Percentiles rank a stretch among this genome's conserved stretches.
Conservation (phyloP, 306 rosid genomes). For the Rosa rugosa region DNA sequence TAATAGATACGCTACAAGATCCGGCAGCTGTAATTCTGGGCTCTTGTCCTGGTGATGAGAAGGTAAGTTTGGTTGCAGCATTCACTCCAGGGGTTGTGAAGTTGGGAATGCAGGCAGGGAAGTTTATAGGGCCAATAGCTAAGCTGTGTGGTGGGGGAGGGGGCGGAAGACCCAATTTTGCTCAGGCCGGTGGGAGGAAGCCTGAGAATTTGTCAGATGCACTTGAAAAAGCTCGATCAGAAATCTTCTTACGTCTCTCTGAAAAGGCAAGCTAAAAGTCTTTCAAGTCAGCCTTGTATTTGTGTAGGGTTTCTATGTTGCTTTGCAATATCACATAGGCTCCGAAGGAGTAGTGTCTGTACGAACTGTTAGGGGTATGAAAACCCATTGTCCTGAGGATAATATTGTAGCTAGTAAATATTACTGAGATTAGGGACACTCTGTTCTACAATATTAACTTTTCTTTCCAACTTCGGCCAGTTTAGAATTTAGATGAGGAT, state of each 20-base stretch:
- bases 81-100: slow-evolving; percentile 74
- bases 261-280: slow-evolving; percentile 53
- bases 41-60: slow-evolving; percentile 82
- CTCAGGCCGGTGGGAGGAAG: slow-evolving; percentile 94
- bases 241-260: slow-evolving; percentile 54
- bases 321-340: slow-evolving; percentile 15
- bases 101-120: slow-evolving; percentile 85
- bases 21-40: slow-evolving; percentile 92
- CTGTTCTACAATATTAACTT: background rate
- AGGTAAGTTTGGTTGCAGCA: slow-evolving; percentile 95
- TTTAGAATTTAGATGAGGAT: background rate
- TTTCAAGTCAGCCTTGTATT: background rate
- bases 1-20: slow-evolving; percentile 64
- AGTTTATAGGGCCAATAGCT: slow-evolving; percentile 86
- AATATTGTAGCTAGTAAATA: background rate
- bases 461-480: background rate
- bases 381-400: background rate
- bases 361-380: background rate
- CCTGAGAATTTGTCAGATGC: slow-evolving; percentile 77
- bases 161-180: slow-evolving; percentile 94
- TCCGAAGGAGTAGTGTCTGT: background rate
- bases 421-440: background rate
- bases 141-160: slow-evolving; percentile 96
- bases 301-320: background rate
- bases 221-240: slow-evolving; percentile 68